Evolutionary conservation across 768 basidiomycete genomes (phyloP).

Genomic region (Xerocomus spinulosus): DNA sequence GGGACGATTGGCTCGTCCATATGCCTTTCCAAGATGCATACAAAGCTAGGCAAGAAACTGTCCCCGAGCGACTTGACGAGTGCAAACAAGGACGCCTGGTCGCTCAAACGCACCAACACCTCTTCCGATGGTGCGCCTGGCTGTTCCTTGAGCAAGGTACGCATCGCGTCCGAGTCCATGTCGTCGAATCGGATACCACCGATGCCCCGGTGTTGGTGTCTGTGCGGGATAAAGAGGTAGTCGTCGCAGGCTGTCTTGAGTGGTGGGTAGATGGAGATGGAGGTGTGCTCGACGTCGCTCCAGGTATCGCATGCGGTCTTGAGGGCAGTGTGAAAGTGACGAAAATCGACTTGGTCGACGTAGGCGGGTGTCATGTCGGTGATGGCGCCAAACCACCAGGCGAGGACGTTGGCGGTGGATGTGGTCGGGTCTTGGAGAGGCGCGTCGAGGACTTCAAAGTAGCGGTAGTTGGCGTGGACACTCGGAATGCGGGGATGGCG

Average conservation of each 20-base stretch:
- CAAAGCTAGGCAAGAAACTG: conserved; percentile 45
- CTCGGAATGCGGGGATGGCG: conserved; percentile 19
- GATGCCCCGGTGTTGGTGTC: conserved; percentile 47
- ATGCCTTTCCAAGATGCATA: conserved; percentile 40
- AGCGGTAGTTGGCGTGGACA: conserved; percentile 25
- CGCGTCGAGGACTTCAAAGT: conserved; percentile 21
- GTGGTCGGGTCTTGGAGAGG: neutral
- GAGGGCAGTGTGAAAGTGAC: conserved; percentile 44
- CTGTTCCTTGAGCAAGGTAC: conserved; percentile 18
- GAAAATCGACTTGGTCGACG: conserved; percentile 42
- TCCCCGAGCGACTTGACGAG: conserved; percentile 41
- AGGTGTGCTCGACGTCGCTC: conserved; percentile 16
- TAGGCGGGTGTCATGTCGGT: conserved; percentile 49
- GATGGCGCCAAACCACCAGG: conserved; percentile 27
- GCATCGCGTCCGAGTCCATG: conserved; percentile 31
- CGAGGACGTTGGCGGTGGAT: conserved; percentile 12
- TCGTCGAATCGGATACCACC: conserved; percentile 60
- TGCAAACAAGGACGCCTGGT: conserved; percentile 39
- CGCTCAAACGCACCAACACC: conserved; percentile 11
- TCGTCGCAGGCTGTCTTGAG: conserved; percentile 54
- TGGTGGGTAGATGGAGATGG: conserved; percentile 33
- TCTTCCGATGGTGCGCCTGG: neutral
- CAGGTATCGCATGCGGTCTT: conserved; percentile 42
- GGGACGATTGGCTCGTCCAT: conserved; percentile 25
- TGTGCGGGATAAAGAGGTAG: conserved; percentile 51